Percentiles rank a stretch among this genome's conserved stretches.
Evolutionary conservation across 495 filamentous ascomycete genomes (phyloP).

Genomic region (Talaromyces stipitatus): DNA sequence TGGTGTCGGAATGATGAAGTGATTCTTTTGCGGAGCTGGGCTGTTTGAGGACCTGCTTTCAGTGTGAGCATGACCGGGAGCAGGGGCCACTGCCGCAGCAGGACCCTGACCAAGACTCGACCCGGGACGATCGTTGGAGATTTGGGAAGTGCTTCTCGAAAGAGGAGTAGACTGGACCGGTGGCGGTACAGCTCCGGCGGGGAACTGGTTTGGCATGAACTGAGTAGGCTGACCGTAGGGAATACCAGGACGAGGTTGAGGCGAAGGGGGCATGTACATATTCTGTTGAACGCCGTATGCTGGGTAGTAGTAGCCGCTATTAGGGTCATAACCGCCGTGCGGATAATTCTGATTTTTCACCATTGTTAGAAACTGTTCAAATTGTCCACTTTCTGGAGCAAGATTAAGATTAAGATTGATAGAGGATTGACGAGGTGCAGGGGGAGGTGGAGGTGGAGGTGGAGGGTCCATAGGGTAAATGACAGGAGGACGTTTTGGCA

Average conservation of each 20-base stretch:
- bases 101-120: conserved; percentile 69
- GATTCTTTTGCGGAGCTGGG: conserved; percentile 38
- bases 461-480: conserved; percentile 2
- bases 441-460: not conserved
- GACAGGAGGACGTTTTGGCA: not conserved
- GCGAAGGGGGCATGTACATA: conserved; percentile 44
- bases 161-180: conserved; percentile 56
- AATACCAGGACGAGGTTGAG: conserved; percentile 47
- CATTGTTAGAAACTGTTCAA: conserved; percentile 67
- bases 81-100: conserved; percentile 50
- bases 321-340: conserved; percentile 35
- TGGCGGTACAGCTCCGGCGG: conserved; percentile 41
- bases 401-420: conserved; percentile 60
- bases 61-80: conserved; percentile 50
- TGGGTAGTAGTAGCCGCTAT: conserved; percentile 35
- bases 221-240: conserved; percentile 37
- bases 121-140: conserved; percentile 67
- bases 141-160: conserved; percentile 76
- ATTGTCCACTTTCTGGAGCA: conserved; percentile 59
- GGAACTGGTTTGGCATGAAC: conserved; percentile 43
- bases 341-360: conserved; percentile 44
- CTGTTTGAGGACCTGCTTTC: conserved; percentile 49
- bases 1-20: conserved; percentile 45
- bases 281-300: conserved; percentile 40
- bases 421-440: conserved; percentile 21